These are phyloP conservation scores for Kuraishia molischiana DNA, from an alignment of 805 yeast genomes.

Conservation along the genomic window DNA sequence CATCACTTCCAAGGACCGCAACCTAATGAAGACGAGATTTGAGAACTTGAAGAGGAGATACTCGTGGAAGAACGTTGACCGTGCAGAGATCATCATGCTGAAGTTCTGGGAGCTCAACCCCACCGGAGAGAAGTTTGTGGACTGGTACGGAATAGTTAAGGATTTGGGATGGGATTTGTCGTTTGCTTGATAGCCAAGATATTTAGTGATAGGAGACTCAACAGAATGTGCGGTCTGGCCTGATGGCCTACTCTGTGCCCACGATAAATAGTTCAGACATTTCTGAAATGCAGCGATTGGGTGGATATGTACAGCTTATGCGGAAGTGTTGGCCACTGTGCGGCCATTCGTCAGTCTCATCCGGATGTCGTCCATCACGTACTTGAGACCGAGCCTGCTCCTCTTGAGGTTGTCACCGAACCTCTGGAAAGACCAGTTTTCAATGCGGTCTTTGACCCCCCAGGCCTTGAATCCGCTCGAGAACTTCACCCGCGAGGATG, in stretches of 20 bases:
- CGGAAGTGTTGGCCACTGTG: too few species aligned
- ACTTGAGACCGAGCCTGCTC: constrained; percentile 63
- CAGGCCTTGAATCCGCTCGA: constrained; percentile 53
- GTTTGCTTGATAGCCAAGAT: constrained; percentile 38
- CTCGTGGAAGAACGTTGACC: constrained; percentile 50
- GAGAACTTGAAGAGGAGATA: constrained; percentile 51
- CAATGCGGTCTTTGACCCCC: constrained; percentile 67
- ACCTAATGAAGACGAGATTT: constrained; percentile 40
- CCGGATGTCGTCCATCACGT: constrained; percentile 52
- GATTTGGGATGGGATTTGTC: constrained; percentile 70
- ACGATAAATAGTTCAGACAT: too few species aligned
- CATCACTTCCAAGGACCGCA: constrained; percentile 39
- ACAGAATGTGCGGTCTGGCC: too few species aligned
- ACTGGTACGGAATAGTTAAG: constrained; percentile 63
- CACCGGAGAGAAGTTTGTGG: constrained; percentile 51
- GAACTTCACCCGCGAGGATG: constrained; percentile 49
- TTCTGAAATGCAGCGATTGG: too few species aligned
- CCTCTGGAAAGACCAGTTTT: constrained; percentile 66
- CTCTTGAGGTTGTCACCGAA: constrained; percentile 59
- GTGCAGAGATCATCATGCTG: constrained; percentile 34
- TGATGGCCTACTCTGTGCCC: too few species aligned
- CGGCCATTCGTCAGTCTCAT: constrained; percentile 6
- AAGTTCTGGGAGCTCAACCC: constrained; percentile 38
- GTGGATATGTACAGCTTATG: too few species aligned
- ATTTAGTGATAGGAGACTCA: neutral